Conservation (phyloP, 2,329 filamentous ascomycete species). For the Ceratocystis huliohia region DNA sequence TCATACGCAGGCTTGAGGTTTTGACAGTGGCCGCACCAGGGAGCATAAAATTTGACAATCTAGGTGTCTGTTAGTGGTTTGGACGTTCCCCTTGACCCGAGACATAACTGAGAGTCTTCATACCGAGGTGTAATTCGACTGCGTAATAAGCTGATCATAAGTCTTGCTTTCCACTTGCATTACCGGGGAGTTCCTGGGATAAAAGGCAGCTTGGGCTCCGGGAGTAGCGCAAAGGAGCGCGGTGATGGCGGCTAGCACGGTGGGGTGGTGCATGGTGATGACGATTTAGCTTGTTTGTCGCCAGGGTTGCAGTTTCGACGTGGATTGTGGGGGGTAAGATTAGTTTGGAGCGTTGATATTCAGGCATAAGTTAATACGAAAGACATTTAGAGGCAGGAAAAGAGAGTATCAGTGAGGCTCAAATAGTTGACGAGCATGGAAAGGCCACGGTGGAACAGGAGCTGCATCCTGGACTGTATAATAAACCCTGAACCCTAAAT, state of each 20-base stretch:
- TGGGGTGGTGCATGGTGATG: constrained; percentile 10
- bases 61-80: constrained; percentile 25
- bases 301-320: background rate
- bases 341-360: background rate
- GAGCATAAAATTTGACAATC: constrained; percentile 81
- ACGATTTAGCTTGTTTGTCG: background rate
- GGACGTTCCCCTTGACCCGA: background rate
- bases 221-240: background rate
- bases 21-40: constrained; percentile 96
- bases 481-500: background rate
- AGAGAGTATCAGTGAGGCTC: background rate
- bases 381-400: background rate
- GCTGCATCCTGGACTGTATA: background rate
- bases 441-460: constrained; percentile 2
- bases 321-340: background rate
- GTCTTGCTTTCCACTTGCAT: constrained; percentile 66
- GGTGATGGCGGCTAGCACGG: background rate
- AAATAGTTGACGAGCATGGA: background rate
- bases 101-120: constrained; percentile 25
- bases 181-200: constrained; percentile 76
- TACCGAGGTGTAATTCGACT: constrained; percentile 87
- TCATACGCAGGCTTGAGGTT: constrained; percentile 93
- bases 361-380: background rate
- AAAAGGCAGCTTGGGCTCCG: constrained; percentile 47
- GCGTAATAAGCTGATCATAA: constrained; percentile 70